Evolutionary conservation across 441 rosid genomes (phyloP).

Genomic region (Bocquillonia castaneifolia): DNA sequence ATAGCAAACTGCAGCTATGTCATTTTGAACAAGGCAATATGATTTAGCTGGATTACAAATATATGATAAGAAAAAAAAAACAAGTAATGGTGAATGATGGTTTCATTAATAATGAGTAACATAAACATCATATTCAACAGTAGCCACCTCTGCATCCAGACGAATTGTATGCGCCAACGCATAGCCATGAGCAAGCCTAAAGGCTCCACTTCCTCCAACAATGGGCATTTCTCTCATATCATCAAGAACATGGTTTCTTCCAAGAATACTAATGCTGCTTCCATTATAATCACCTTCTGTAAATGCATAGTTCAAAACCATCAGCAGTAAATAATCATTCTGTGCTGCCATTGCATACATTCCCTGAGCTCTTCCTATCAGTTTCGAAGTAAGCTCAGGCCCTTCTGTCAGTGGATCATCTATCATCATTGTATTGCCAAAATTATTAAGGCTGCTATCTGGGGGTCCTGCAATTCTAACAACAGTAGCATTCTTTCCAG

Average conservation of each 20-base stretch:
- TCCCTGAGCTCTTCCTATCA: conserved; percentile 68
- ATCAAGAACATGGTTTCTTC: conserved; percentile 37
- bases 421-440: conserved; percentile 43
- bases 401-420: conserved; percentile 52
- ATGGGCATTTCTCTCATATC: conserved; percentile 56
- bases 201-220: conserved; percentile 60
- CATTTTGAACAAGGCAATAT: background rate
- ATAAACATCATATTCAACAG: conserved; percentile 54
- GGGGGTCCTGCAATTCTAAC: conserved; percentile 40
- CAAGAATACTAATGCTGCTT: conserved; percentile 50
- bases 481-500: conserved; percentile 45
- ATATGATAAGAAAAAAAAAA: no score
- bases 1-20: background rate
- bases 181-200: conserved; percentile 65
- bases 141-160: conserved; percentile 28
- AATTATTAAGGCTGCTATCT: conserved; percentile 27
- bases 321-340: conserved; percentile 33
- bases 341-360: conserved; percentile 45
- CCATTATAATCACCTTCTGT: conserved; percentile 49
- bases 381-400: conserved; percentile 39
- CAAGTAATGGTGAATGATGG: no score
- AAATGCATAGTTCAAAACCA: conserved; percentile 56
- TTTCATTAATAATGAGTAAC: conserved; percentile 37
- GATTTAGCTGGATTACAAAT: background rate
- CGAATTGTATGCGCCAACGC: conserved; percentile 50